Evolutionary conservation across 768 basidiomycete species (phyloP).

Genomic region (Lentinula lateritia): DNA sequence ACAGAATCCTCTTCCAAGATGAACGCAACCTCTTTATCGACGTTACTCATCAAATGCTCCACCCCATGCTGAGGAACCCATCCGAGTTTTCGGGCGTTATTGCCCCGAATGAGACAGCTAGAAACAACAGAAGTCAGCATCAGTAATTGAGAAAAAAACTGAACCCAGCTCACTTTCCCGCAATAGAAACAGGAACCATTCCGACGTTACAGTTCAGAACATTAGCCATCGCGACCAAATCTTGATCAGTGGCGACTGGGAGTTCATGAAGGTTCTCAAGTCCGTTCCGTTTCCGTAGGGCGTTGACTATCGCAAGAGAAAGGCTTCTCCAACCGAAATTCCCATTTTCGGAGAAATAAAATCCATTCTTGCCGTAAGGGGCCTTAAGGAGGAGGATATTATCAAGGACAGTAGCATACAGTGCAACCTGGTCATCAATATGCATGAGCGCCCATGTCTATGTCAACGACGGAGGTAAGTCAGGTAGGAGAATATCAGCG

Average conservation of each 20-base stretch:
- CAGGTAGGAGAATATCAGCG: not conserved
- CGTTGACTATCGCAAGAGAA: slow-evolving; percentile 5
- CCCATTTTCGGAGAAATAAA: slow-evolving; percentile 11
- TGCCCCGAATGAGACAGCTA: slow-evolving; percentile 5
- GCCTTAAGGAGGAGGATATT: not conserved
- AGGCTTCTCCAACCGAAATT: slow-evolving; percentile 9
- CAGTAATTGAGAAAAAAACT: not conserved
- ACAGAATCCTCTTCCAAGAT: slow-evolving; percentile 7
- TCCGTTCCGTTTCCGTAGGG: not conserved
- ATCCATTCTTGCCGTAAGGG: slow-evolving; percentile 8
- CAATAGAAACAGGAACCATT: slow-evolving; percentile 8
- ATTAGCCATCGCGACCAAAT: slow-evolving; percentile 2
- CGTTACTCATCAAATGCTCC: slow-evolving; percentile 5
- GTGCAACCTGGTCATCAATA: not conserved
- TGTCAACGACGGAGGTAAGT: not conserved
- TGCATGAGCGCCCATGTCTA: slow-evolving; percentile 9
- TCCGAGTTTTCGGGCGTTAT: slow-evolving; percentile 7
- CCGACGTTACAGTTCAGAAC: slow-evolving; percentile 1
- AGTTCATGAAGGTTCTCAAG: not conserved
- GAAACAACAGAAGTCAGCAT: not conserved
- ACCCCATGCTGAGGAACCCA: slow-evolving; percentile 9
- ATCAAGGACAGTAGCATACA: slow-evolving; percentile 1
- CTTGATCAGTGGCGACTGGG: slow-evolving; percentile 3
- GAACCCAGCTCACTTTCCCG: slow-evolving; percentile 5
- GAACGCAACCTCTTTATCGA: slow-evolving; percentile 6